Conservation (phyloP, 2,329 filamentous ascomycete species). For the Coniella vitis region DNA sequence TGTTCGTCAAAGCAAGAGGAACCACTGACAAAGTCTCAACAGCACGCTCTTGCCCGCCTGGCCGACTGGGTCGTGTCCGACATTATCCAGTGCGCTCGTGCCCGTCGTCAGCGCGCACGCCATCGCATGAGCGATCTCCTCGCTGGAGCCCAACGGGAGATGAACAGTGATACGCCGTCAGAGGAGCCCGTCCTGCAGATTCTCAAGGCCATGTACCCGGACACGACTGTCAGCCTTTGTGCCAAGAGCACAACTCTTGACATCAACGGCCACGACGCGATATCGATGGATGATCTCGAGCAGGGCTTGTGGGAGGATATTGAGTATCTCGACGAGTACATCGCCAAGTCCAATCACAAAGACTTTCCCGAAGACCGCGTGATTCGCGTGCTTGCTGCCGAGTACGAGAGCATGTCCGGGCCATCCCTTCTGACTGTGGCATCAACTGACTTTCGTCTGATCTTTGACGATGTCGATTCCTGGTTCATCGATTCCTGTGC, state of each 20-base stretch:
- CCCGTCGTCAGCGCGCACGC: conserved; percentile 32
- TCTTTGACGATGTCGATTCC: conserved; percentile 40
- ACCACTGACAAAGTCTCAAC: conserved; percentile 25
- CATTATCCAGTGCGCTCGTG: conserved; percentile 29
- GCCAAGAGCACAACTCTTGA: too few relatives aligned
- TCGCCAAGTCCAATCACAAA: conserved; percentile 28
- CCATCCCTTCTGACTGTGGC: conserved; percentile 32
- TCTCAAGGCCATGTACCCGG: neutral
- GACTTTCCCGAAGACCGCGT: neutral
- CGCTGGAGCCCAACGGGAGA: too few relatives aligned
- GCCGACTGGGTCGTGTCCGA: conserved; percentile 32
- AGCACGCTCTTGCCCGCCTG: conserved; percentile 22
- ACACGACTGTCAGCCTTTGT: too few relatives aligned
- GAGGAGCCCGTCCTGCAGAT: conserved; percentile 12
- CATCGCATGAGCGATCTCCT: conserved; percentile 31
- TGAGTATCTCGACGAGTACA: conserved; percentile 31
- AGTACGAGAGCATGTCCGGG: conserved; percentile 24
- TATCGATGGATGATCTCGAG: conserved; percentile 25
- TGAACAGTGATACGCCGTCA: neutral
- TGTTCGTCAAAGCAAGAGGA: conserved; percentile 28
- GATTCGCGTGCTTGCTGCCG: too few relatives aligned
- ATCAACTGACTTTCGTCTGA: conserved; percentile 33
- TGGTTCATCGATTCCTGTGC: conserved; percentile 38
- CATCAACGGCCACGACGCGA: neutral
- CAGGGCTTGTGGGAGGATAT: conserved; percentile 38